Evolutionary conservation across 2,329 filamentous ascomycete genomes (phyloP), one percentile per base, ranked within the genome.

Genomic region (Cercospora citrullina): DNA sequence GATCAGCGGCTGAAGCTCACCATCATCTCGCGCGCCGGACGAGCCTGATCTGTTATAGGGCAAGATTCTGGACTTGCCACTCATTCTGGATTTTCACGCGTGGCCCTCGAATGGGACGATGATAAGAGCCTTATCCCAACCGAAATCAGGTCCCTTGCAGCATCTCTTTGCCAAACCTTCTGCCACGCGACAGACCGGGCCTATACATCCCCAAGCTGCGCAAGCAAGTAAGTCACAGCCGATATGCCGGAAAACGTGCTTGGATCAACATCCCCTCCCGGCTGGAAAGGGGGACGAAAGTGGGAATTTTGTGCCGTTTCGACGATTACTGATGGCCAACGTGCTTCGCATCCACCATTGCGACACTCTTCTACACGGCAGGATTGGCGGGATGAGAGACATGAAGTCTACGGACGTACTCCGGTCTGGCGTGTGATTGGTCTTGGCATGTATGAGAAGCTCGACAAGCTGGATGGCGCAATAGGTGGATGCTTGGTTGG

Each of bases 401-500:
- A 23, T 61, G 59, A 61, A 48, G 58, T 57, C 45, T 0, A 21
- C 62, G 63, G 67, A 39, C 21, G 28, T 58, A 61, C 42, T 63
- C 55, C 68, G 68, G 68, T 3, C 18, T 5, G 8, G 16, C 36
- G n/a, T 2, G 33, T 66, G 33, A 68, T 71, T 71, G 69, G 67
- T 26, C 66, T 68, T 73, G 69, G 70, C 70, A 60, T 62, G 30
- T 21, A 73, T 73, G 63, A 70, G 69, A 72, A 72, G 72, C 70
- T 73, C 63, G 70, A 51, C 51, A 53, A 73, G 71, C 65, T 68
- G 55, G 65, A 73, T 73, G 67, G 71, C 71, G 72, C 71, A 65
- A 73, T 71, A 42, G 1, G 36, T 8, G 5, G 36, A 5, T 8
- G 36, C 36, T 42, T 42, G 8, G 7, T 42, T n/a, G 16, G 1